These are phyloP conservation scores for Bassia scoparia DNA, from an alignment of 148 eudicot genomes.

Conservation along the genomic window DNA sequence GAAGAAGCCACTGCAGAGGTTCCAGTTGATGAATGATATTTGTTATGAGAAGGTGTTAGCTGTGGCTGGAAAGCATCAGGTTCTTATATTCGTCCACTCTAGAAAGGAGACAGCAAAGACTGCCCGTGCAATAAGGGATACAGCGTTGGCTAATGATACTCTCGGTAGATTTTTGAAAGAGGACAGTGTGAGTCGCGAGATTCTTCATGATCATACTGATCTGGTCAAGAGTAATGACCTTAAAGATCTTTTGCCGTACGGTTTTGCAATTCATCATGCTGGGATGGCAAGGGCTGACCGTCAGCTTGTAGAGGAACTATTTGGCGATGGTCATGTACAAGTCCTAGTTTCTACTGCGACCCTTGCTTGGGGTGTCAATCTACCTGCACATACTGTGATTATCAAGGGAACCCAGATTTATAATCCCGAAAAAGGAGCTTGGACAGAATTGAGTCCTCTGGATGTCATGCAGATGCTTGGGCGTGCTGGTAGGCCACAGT, in stretches of 20 bases:
- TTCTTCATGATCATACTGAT: slow-evolving; percentile 56
- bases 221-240: slow-evolving; percentile 68
- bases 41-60: slow-evolving; percentile 73
- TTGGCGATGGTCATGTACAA: slow-evolving; percentile 65
- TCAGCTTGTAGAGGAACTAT: slow-evolving; percentile 64
- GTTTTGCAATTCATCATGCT: slow-evolving; percentile 74
- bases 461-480: slow-evolving; percentile 91
- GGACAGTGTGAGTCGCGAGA: slow-evolving; percentile 72
- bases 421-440: slow-evolving; percentile 76
- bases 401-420: slow-evolving; percentile 81
- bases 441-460: slow-evolving; percentile 78
- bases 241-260: slow-evolving; percentile 69
- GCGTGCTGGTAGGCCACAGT: slow-evolving; percentile 83
- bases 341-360: slow-evolving; percentile 81
- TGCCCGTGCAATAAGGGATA: slow-evolving; percentile 71
- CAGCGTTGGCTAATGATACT: slow-evolving; percentile 71
- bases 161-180: slow-evolving; percentile 60
- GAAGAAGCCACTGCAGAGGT: slow-evolving; percentile 73
- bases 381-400: slow-evolving; percentile 74
- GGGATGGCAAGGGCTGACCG: slow-evolving; percentile 79
- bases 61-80: slow-evolving; percentile 67
- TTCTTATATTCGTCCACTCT: slow-evolving; percentile 71
- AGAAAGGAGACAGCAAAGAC: slow-evolving; percentile 82
- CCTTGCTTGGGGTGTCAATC: slow-evolving; percentile 77
- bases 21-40: slow-evolving; percentile 74